These are phyloP conservation scores for Ascochyta rabiei DNA, from an alignment of 2,329 filamentous ascomycete genomes.

Conservation along the genomic window DNA sequence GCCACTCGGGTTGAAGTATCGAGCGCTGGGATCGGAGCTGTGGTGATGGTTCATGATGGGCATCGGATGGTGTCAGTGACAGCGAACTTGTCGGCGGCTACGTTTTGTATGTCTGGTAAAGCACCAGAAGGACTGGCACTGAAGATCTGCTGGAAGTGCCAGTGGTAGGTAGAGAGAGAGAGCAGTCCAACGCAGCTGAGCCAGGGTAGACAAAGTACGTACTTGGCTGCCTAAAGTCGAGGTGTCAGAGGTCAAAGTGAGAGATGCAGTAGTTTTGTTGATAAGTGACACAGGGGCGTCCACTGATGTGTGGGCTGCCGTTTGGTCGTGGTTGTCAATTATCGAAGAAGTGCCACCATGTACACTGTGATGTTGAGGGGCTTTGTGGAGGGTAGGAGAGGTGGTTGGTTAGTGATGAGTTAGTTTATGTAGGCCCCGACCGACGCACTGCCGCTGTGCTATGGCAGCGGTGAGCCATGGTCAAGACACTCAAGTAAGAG, in stretches of 20 bases:
- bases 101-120: neutral
- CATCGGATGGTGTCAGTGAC: neutral
- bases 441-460: neutral
- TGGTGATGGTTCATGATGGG: neutral
- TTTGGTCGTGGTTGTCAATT: neutral
- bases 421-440: neutral
- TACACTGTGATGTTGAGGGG: neutral
- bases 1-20: slow-evolving; percentile 9
- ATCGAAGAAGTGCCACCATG: neutral
- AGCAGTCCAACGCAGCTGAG: neutral
- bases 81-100: neutral
- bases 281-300: neutral
- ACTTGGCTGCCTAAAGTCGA: neutral
- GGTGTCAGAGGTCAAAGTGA: neutral
- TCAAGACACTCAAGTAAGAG: neutral
- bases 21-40: slow-evolving; percentile 21
- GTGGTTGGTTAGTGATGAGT: neutral
- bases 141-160: too few relatives aligned
- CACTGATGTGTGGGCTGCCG: neutral
- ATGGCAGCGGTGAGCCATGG: neutral
- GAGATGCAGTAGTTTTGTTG: neutral
- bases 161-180: neutral
- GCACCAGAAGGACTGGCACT: too few relatives aligned
- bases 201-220: neutral
- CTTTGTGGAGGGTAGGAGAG: neutral